Evolutionary conservation across 2,329 filamentous ascomycete genomes (phyloP), one percentile per base, ranked within the genome.

Genomic region (Trichoderma sp.): DNA sequence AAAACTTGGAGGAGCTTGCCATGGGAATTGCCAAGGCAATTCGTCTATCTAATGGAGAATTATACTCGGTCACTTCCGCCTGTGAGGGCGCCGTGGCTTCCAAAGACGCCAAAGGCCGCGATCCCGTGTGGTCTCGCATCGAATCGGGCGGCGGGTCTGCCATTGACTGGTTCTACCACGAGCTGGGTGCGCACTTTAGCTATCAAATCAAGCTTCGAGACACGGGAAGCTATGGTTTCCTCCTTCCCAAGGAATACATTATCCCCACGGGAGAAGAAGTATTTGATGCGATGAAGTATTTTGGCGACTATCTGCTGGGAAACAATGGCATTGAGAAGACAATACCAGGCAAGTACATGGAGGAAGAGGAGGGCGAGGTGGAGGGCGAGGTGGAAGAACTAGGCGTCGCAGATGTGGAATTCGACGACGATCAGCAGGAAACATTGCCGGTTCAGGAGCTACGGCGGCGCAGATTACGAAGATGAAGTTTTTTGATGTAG

Each of bases 171-270:
- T 97, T 99, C 80, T 97, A 97, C 77, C 92, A 97, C 74, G 91
- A 96, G 75, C 81, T 98, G 70, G 83, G 86, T 58, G 92, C 95
- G 21, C 89, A 88, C 71, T 97, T 93, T 78, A 92, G 93, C 69
- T 98, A 96, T 78, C 96, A 98, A 83, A 91, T 96, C 80, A 98
- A 98, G 81, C 83, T 99, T 32, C 86, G 96, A 59, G 96, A 99
- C 78, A 96, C 92, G 0, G 96, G 96, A 11, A 96, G 90, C 77
- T 98, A 98, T 77, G 96, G 96, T 0, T 99, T 98, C 77, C 82
- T 99, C 59, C 83, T 98, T 4, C 96, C 96, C 0, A 90, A 87
- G 68, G 91, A 96, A 68, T 87, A 96, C 70, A 98, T 98, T 69
- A 83, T 97, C 2, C 94, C 95, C 0, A 96, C 93, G 0, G 95